A percentile compares a stretch with the other conserved stretches of the same genome.
phyloP scores from a whole-genome alignment of 164 flowering plant species.

The Annona cherimola region DNA sequence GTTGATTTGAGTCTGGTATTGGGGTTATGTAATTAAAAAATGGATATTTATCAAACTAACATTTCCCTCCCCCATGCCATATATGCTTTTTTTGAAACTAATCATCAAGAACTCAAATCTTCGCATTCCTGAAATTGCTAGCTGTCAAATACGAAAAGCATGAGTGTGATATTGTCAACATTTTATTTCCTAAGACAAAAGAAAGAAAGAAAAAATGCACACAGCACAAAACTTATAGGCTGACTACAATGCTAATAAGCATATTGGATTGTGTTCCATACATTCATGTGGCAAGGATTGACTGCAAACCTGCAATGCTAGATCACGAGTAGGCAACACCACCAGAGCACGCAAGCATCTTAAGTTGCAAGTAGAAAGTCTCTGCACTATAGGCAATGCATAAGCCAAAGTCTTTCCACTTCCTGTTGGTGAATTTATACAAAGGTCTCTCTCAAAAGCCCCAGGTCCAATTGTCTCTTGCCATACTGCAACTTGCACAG shows the following conservation, averaged over 20 bases:
- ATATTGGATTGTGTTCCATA: neutral
- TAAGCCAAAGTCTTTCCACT: slow-evolving; percentile 91
- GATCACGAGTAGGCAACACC: slow-evolving; percentile 91
- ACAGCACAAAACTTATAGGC: neutral
- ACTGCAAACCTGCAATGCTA: slow-evolving; percentile 72
- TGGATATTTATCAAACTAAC: too few species aligned
- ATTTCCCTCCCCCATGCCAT: too few species aligned
- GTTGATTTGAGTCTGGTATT: too few species aligned
- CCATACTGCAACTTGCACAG: slow-evolving; percentile 92
- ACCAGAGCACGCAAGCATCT: slow-evolving; percentile 80
- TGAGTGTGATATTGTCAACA: neutral
- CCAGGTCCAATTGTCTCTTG: slow-evolving; percentile 92
- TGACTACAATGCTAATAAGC: neutral
- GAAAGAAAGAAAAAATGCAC: neutral
- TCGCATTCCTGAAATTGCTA: too few species aligned
- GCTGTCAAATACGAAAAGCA: too few species aligned
- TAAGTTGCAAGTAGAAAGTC: slow-evolving; percentile 53
- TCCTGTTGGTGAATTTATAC: slow-evolving; percentile 88
- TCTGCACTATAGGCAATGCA: slow-evolving; percentile 85
- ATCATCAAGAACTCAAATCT: too few species aligned
- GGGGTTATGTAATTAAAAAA: too few species aligned
- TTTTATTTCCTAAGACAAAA: neutral
- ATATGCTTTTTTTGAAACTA: too few species aligned
- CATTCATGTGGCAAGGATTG: slow-evolving; percentile 1
- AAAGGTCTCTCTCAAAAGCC: slow-evolving; percentile 71